These are phyloP conservation scores for Funneliformis mosseae DNA, from an alignment of 192 early-diverging fungal genomes.

Conservation along the genomic window DNA sequence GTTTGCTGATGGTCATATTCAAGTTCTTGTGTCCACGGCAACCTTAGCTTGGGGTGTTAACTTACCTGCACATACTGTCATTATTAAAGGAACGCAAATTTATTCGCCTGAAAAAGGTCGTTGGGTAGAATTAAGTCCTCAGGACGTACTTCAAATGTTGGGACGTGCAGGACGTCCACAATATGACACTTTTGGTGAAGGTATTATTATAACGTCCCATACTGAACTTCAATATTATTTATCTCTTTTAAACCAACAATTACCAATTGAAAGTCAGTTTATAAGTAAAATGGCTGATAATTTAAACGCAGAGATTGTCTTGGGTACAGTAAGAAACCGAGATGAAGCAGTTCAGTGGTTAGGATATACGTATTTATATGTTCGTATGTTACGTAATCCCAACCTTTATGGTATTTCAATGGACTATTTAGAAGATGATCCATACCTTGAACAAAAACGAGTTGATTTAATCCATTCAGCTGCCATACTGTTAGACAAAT, in stretches of 20 bases:
- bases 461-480: conserved; percentile 91
- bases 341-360: conserved; percentile 97
- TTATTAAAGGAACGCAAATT: conserved; percentile 98
- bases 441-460: conserved; percentile 80
- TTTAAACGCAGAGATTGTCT: conserved; percentile 94
- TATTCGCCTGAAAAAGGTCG: conserved; percentile 94
- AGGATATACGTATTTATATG: conserved; percentile 92
- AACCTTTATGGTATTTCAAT: conserved; percentile 76
- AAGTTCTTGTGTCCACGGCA: conserved; percentile 94
- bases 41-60: conserved; percentile 99
- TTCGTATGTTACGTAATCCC: conserved; percentile 94
- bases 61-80: conserved; percentile 95
- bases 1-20: conserved; percentile 88
- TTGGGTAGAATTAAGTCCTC: conserved; percentile 93
- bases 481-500: conserved; percentile 83
- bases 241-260: conserved; percentile 91
- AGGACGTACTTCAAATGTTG: conserved; percentile 98
- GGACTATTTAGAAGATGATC: conserved; percentile 77
- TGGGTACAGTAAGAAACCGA: conserved; percentile 88
- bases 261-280: conserved; percentile 98
- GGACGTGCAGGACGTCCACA: conserved; percentile 97
- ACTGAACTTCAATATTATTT: conserved; percentile 93
- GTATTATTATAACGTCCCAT: conserved; percentile 95
- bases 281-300: conserved; percentile 83
- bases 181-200: conserved; percentile 94